Evolutionary conservation across 768 basidiomycete species (phyloP), one percentile per base, ranked within the genome.

Genomic region (Leccinum disarticulatum): DNA sequence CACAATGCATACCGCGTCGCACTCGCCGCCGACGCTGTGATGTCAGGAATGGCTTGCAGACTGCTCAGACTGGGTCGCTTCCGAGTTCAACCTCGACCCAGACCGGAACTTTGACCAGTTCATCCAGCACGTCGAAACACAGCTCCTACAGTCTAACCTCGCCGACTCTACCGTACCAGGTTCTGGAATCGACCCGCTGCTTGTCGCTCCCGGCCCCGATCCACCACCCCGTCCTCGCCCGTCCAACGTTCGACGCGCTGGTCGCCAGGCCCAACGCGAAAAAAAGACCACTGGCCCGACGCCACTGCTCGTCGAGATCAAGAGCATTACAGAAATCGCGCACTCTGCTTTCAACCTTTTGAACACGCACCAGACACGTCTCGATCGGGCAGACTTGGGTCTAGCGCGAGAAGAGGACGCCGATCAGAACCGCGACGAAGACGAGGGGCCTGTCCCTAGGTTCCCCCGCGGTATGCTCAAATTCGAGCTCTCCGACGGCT

Each of bases 381-480:
- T 83, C 56, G 83, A 85, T 51, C 81, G 85, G 8, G 87, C 77
- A 17, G 83, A 82, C 56, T 70, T 81, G 31, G 79, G 77, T 38
- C 56, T 73, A 10, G 69, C 74, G 68, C 54, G 78, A 43, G 75
- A 74, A 14, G 73, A 61, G 15, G 75, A 77, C 25, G 80, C 79
- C 11, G 80, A 79, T 14, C 85, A 84, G 61, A 75, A 76, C 14
- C 74, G 77, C 61, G 76, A 79, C 35, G 77, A 83, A 47, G 87
- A 85, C 43, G 87, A 87, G 70, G 90, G 88, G 0, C 87, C 88
- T 1, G 80, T 93, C 54, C 93, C 93, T 3, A 87, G 81, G 57
- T 98, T 93, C 72, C 86, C 93, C 4, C 76, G 93, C 55, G 83
- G 86, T 31, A 93, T 92, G 86, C 78, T 97, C 57, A 81, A 76